Base-by-base conservation (phyloP, 148 eudicot species). In the Rhododendron williamsianum region DNA sequence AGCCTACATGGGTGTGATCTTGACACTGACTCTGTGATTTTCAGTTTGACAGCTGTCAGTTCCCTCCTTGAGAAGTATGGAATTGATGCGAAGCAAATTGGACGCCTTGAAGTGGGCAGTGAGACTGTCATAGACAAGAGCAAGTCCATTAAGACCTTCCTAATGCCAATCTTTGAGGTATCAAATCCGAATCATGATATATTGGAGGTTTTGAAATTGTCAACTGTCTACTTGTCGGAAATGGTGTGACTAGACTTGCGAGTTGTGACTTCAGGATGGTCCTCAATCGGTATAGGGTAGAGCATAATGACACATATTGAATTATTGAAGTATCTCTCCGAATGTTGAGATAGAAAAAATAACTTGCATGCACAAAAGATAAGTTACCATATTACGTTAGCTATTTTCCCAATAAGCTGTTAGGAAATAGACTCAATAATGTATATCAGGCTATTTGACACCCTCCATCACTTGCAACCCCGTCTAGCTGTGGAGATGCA, bases 71-170 rank as follows among this genome's bases (percentile, higher is more conserved):
- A 97, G 91, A 97, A 97, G 86, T 97, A 97, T 86, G 89, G 85
- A 15, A 81, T 97, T 80, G 96, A 93, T 89, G 94, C 93, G 2
- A 93, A 91, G 81, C 95, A 94, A 89, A 94, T 97, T 88, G 99
- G 99, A 65, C 93, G 99, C 51, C 89, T 97, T 81, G 99, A 97
- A 94, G 98, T 95, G 73, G 99, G 98, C 83, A 97, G 99, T 85
- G 98, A 97, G 92, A 97, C 99, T 87, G 99, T 97, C 79, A 87
- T 97, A 84, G 98, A 97, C 89, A 97, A 97, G 91, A 97, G 99
- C 94, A 97, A 97, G 90, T 94, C 99, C 86, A 97, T 97, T 86
- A 97, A 97, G 93, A 97, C 99, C 76, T 97, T 97, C 89, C 92
- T 97, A 87, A 97, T 97, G 99, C 95, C 94, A 87, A 88, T 92